Evolutionary conservation across 768 basidiomycete species (phyloP), one percentile per base, ranked within the genome.

Genomic region (Candolleomyces efflorescens): DNA sequence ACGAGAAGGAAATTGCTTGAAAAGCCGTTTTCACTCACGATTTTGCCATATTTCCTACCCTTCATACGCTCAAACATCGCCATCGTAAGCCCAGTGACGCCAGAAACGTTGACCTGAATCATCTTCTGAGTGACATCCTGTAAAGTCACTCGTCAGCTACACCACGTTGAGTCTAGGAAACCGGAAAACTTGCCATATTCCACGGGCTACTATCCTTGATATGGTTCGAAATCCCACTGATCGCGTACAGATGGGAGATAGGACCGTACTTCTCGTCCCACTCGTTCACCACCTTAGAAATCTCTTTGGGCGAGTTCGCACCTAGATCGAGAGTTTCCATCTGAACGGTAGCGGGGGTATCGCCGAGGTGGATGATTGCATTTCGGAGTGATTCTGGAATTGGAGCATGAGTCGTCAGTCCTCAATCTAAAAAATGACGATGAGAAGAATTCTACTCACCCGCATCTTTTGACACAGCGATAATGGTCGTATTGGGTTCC

Each of bases 41-140:
- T 72, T 38, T 65, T 71, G 11, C 71, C 69, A 24, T 65, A 68
- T 27, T 62, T 36, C 12, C 69, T 67, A 13, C 44, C 43, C 49
- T 67, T 70, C 72, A 73, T 73, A 50, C 66, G 59, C 36, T 71
- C 69, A 45, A 61, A 73, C 58, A 66, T 65, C 2, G 70, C 60
- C 41, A 70, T 56, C 36, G 67, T 59, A 17, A 67, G 56, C 3
- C 67, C 54, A 24, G 67, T 60, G 1, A 65, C 68, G 0, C 69
- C 69, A n/a, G 63, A 59, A 23, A 73, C 64, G 26, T 73, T 69
- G 43, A 67, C 66, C 18, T 61, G 63, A 37, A 71, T 65, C 64
- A 73, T 68, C 0, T 71, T 65, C 3, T 62, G 55, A 2, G 68
- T 67, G 1, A 58, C 59, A 20, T 69, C 64, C 69, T 71, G 45